Percentiles rank a stretch among this genome's conserved stretches.
Evolutionary conservation across 768 basidiomycete species (phyloP).

Genomic region (Suillus sp.): DNA sequence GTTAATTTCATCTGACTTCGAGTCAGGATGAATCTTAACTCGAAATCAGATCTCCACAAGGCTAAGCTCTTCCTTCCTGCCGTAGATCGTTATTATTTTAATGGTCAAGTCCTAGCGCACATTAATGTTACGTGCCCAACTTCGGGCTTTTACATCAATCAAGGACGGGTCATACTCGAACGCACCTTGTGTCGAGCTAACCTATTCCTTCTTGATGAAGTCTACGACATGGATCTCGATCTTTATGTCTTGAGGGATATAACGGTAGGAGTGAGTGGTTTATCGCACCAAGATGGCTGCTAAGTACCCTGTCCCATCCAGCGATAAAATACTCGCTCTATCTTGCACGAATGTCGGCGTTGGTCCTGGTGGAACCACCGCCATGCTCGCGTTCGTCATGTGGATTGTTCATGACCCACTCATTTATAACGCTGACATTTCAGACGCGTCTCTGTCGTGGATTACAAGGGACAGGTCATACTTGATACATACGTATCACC

Average conservation of each 20-base stretch:
- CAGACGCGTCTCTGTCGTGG: conserved; percentile 56
- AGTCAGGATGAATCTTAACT: conserved; percentile 5
- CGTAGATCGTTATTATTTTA: conserved; percentile 6
- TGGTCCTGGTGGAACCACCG: conserved; percentile 78
- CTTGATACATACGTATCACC: conserved; percentile 70
- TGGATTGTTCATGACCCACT: conserved; percentile 6
- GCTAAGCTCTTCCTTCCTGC: conserved; percentile 8
- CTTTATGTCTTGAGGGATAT: conserved; percentile 1
- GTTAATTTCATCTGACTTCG: conserved; percentile 6
- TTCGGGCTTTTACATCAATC: conserved; percentile 11
- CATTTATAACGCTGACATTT: conserved; percentile 13
- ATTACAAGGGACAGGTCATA: conserved; percentile 57
- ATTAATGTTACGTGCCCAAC: conserved; percentile 10
- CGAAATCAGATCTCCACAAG: conserved; percentile 6
- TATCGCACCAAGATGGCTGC: conserved; percentile 30
- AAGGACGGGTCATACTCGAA: conserved; percentile 5
- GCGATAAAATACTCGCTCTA: conserved; percentile 56
- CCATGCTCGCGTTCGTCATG: conserved; percentile 74
- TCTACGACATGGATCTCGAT: conserved; percentile 1
- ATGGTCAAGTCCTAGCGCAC: background rate
- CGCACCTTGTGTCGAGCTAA: conserved; percentile 2
- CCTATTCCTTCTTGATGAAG: background rate
- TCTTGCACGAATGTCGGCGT: conserved; percentile 76
- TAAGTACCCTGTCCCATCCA: conserved; percentile 36
- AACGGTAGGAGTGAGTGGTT: conserved; percentile 21